These are phyloP conservation scores for Fraxinus pennsylvanica DNA, from an alignment of 257 asterid genomes.

Conservation along the genomic window DNA sequence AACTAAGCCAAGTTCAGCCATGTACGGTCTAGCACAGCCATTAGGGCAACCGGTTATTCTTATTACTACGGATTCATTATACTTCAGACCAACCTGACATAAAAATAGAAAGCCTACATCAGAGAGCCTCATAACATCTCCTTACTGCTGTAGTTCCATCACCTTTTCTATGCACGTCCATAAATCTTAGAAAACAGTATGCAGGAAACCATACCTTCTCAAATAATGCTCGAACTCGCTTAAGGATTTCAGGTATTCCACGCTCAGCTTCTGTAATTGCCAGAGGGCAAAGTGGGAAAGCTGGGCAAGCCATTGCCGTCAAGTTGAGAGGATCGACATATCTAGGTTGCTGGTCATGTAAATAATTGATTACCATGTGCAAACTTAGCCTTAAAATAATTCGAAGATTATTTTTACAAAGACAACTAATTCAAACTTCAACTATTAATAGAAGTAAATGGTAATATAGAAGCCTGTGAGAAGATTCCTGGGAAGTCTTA, in stretches of 20 bases:
- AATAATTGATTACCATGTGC: slow-evolving; percentile 2
- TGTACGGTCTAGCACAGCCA: slow-evolving; percentile 98
- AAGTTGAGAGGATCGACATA: slow-evolving; percentile 89
- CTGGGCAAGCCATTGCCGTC: slow-evolving; percentile 99
- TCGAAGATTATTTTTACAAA: neutral
- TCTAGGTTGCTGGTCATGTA: slow-evolving; percentile 73
- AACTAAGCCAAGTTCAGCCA: slow-evolving; percentile 98
- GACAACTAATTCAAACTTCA: neutral
- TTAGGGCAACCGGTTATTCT: slow-evolving; percentile 98
- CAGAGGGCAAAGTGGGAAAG: slow-evolving; percentile 91
- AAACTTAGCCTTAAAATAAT: neutral
- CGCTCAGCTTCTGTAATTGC: slow-evolving; percentile 99
- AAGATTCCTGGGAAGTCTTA: neutral
- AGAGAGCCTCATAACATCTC: slow-evolving; percentile 18
- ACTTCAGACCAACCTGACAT: slow-evolving; percentile 89
- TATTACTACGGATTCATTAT: slow-evolving; percentile 77
- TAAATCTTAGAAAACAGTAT: slow-evolving; percentile 13
- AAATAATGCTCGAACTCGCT: slow-evolving; percentile 80
- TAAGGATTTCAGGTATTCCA: slow-evolving; percentile 87
- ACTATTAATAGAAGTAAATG: neutral
- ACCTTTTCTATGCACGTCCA: neutral
- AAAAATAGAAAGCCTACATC: slow-evolving; percentile 1
- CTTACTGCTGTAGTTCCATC: slow-evolving; percentile 10
- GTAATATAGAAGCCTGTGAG: neutral
- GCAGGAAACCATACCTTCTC: slow-evolving; percentile 57